A percentile compares a stretch with the other conserved stretches of the same genome.
Conservation (phyloP, 345 rosid genomes). For the Hypericum perforatum region DNA sequence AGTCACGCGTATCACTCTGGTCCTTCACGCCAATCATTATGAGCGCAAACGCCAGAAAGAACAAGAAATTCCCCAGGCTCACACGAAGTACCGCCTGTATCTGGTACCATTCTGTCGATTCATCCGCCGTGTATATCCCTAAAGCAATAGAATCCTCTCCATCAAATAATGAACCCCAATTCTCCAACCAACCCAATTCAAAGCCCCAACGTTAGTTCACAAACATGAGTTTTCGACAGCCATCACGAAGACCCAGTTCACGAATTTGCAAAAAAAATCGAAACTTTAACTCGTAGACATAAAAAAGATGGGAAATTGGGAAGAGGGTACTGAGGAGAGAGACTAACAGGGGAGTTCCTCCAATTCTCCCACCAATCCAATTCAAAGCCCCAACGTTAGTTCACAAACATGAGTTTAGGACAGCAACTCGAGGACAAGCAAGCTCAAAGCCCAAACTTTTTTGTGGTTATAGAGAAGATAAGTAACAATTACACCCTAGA, state of each 20-base stretch:
- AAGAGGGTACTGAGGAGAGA: neutral
- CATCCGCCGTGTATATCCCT: slow-evolving; percentile 77
- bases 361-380: neutral
- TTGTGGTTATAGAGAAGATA: too few relatives aligned
- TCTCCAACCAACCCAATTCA: neutral
- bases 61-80: slow-evolving; percentile 79
- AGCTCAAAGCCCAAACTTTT: too few relatives aligned
- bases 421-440: too few relatives aligned
- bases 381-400: too few relatives aligned
- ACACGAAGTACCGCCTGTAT: slow-evolving; percentile 92
- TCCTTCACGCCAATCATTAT: slow-evolving; percentile 93
- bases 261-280: slow-evolving; percentile 5
- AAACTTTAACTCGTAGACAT: slow-evolving; percentile 5
- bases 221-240: too few relatives aligned
- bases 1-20: slow-evolving; percentile 83
- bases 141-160: neutral
- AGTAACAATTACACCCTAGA: too few relatives aligned
- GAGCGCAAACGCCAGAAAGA: slow-evolving; percentile 57
- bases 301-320: neutral
- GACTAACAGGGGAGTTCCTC: slow-evolving; percentile 61
- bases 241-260: too few relatives aligned
- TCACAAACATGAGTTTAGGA: too few relatives aligned
- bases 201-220: too few relatives aligned
- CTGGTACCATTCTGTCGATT: slow-evolving; percentile 74
- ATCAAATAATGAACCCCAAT: neutral